Base-by-base conservation (phyloP, 148 eudicot genomes). In the Bassia scoparia region DNA sequence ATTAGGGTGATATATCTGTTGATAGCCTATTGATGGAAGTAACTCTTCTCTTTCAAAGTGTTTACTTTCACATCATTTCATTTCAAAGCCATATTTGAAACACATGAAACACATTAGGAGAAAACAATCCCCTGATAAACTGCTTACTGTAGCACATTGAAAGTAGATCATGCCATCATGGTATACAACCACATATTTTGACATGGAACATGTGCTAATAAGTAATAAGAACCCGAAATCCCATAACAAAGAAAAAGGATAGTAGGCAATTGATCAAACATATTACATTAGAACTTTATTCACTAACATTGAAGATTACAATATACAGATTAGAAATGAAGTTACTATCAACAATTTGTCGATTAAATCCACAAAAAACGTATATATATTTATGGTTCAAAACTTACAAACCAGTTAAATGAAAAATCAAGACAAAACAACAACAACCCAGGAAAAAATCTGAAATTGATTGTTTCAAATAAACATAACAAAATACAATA, bases 1-100 rank as follows among this genome's bases (percentile, higher is more conserved):
- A 83, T 93, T 93, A 9, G 98, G 98, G 80, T 93, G 98, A 73
- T 89, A 93, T 48, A 93, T 93, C 87, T 93, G 75, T 90, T 93
- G 30, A 90, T 76, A 93, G 48, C 92, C 98, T 76, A 93, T 89
- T 2, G 90, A 86, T 23, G 97, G 98, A 76, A 26, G 46, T 58
- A 46, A 34, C 21, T 74, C 61, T 31, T 38, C 18, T 34, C 31
- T 5, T 37, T 16, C 60, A 43, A 55, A 23, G 11, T 38, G n/a
- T 49, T 31, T 18, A 62, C 37, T 49, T 46, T 2, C 73, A 27
- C 50, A 24, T 21, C 23, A 75, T 16, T 20, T 18, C 37, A 52
- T 38, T 30, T 2, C 31, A 14, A 37, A 54, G n/a, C n/a, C 72
- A 26, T 31, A 24, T 26, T 5, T 30, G 61, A 56, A 58, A 37